Evolutionary conservation across 2,329 filamentous ascomycete species (phyloP).

Genomic region (Aspergillus cejpii): DNA sequence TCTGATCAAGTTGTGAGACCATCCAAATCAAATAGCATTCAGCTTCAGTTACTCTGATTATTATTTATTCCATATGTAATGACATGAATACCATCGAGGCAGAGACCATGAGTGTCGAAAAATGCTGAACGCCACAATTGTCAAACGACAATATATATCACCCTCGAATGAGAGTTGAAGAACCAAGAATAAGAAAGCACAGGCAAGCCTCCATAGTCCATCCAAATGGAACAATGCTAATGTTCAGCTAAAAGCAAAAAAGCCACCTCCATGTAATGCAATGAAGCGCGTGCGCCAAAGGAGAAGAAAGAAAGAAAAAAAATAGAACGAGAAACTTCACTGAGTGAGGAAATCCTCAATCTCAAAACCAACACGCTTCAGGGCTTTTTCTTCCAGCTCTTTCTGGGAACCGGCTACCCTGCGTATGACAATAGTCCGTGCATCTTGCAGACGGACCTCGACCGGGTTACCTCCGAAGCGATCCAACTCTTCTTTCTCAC

Average conservation of each 20-base stretch:
- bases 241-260: not conserved
- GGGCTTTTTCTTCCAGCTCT: constrained; percentile 59
- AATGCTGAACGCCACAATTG: not conserved
- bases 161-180: not conserved
- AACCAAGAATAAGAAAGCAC: not conserved
- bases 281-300: not conserved
- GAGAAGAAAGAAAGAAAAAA: not conserved
- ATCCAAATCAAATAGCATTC: not conserved
- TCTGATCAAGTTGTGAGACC: too few relatives aligned
- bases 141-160: not conserved
- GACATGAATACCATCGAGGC: not conserved
- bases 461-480: constrained; percentile 44
- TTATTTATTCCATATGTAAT: not conserved
- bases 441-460: constrained; percentile 50
- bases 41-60: not conserved
- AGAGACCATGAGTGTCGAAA: not conserved
- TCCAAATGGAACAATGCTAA: not conserved
- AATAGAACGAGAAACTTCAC: constrained; percentile 12
- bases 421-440: constrained; percentile 48
- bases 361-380: constrained; percentile 76
- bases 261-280: constrained; percentile 3
- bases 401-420: constrained; percentile 29
- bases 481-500: constrained; percentile 37
- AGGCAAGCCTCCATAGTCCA: not conserved
- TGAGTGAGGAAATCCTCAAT: constrained; percentile 62